Conservation (phyloP, 2,329 filamentous ascomycete species). For the Rhynchosporium graminicola region DNA sequence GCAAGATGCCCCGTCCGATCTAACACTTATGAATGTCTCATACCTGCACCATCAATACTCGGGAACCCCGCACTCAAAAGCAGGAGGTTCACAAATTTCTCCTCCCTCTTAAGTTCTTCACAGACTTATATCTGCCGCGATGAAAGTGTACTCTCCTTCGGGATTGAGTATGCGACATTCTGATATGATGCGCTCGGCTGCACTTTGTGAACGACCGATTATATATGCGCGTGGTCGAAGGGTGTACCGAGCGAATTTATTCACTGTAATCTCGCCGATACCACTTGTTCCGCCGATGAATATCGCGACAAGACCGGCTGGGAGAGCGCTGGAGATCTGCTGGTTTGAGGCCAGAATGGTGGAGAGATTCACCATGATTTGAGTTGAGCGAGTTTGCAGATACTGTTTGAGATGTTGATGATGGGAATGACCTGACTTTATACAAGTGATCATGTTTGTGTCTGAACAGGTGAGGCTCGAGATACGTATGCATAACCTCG, state of each 20-base stretch:
- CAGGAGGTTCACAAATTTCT: constrained; percentile 48
- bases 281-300: constrained; percentile 56
- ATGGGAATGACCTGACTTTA: neutral
- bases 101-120: constrained; percentile 46
- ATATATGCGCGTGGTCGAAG: constrained; percentile 50
- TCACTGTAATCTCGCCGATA: constrained; percentile 51
- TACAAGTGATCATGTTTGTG: neutral
- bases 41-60: constrained; percentile 34
- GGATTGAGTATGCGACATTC: constrained; percentile 48
- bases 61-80: constrained; percentile 47
- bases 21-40: neutral
- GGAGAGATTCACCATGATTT: constrained; percentile 36
- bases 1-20: no score
- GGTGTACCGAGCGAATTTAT: constrained; percentile 46
- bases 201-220: constrained; percentile 47
- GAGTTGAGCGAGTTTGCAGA: neutral
- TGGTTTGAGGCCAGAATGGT: constrained; percentile 43
- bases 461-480: neutral
- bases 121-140: constrained; percentile 51
- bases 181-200: constrained; percentile 40
- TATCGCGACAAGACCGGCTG: constrained; percentile 46
- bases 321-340: constrained; percentile 39
- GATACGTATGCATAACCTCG: neutral
- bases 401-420: neutral
- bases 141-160: constrained; percentile 48